Evolutionary conservation across 1,139 yeast species (phyloP).

Genomic region (Candida neerlandica): DNA sequence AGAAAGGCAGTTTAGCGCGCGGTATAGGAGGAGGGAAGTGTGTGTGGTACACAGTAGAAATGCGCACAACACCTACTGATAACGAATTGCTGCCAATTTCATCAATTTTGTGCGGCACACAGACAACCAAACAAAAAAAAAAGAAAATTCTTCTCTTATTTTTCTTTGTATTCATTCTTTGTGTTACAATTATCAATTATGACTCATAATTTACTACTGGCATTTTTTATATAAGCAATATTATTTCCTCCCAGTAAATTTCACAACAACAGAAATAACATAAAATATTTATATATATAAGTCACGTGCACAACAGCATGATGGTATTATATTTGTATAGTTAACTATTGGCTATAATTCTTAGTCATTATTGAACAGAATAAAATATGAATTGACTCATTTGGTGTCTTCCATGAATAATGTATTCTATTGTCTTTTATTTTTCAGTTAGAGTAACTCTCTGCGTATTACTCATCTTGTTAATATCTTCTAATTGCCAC

Average conservation of each 20-base stretch:
- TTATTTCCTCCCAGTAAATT: neutral
- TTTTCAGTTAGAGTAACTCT: too few relatives aligned
- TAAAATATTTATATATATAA: too few relatives aligned
- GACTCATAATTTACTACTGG: slow-evolving; percentile 2
- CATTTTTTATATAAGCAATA: slow-evolving; percentile 1
- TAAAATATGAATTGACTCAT: too few relatives aligned
- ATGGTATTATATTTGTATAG: too few relatives aligned
- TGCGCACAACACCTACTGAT: neutral
- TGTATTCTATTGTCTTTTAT: too few relatives aligned
- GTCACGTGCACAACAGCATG: neutral
- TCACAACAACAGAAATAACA: neutral
- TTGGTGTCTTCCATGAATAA: too few relatives aligned
- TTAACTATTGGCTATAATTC: neutral
- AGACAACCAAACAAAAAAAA: too few relatives aligned
- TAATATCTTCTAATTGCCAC: neutral
- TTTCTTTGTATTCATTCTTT: neutral
- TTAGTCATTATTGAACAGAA: too few relatives aligned
- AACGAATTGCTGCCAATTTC: slow-evolving; percentile 4
- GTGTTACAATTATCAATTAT: neutral
- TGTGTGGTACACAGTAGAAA: neutral
- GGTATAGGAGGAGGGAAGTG: neutral
- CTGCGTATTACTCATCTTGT: neutral
- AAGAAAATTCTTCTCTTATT: neutral
- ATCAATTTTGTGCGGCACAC: slow-evolving; percentile 2
- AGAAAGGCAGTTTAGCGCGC: neutral